Evolutionary conservation across 2,329 filamentous ascomycete genomes (phyloP), one percentile per base, ranked within the genome.

Genomic region (Exophiala oligosperma): DNA sequence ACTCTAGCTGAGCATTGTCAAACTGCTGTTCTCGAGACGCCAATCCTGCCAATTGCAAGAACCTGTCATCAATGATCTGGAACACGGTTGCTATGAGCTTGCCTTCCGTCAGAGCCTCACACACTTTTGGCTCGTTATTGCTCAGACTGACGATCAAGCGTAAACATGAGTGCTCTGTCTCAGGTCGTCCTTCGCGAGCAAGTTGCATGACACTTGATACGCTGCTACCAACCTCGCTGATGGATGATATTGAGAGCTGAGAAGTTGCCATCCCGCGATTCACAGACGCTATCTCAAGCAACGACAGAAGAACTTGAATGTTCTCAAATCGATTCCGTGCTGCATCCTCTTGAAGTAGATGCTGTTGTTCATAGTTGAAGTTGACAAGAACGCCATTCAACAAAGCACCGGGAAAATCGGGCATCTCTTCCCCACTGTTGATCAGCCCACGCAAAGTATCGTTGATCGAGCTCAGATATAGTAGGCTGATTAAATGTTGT

Each of bases 61-160:
- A 71, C 29, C 64, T 60, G 4, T 60, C 54, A 21, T 63, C 65
- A 44, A 76, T 66, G 26, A 77, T 72, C 23, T 60, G 57, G 41
- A 74, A 70, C 11, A 79, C 64, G 2, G 71, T 70, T 17, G 61
- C 64, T 29, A 78, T 66, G 37, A 79, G 65, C 37, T 70, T 67
- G 4, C 70, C 61, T 1, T 68, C 72, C 8, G 88, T 82, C 67
- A 96, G 91, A 2, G 84, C 77, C 29, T 84, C 81, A 41, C 90
- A 91, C 11, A 90, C 85, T 12, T 79, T 77, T 0, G 82, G 75
- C 61, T 90, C 89, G 66, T 91, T 90, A 75, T 96, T 96, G 7
- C 92, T 94, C 50, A 92, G 81, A 67, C 96, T 96, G 62, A 96
- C 82, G 37, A 90, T 87, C 3, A 97, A 80, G 56, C 90, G 85